Evolutionary conservation across 352 stramenopile species (phyloP).

Genomic region (Aphanomyces astaci): DNA sequence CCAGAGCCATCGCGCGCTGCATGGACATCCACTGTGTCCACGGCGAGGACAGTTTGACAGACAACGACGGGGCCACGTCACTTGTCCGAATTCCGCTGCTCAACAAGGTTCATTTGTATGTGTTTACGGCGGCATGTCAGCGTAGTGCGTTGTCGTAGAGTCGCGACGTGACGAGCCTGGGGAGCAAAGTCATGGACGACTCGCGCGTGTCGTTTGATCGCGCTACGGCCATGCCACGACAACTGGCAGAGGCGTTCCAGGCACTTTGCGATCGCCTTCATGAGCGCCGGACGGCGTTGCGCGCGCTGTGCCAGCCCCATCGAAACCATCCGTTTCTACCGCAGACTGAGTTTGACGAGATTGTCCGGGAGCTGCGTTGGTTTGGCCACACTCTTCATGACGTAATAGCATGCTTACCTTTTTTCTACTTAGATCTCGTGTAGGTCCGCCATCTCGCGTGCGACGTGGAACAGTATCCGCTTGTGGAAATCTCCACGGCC

Average conservation of each 20-base stretch:
- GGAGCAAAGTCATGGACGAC: not conserved
- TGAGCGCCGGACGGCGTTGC: not conserved
- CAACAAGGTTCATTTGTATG: not conserved
- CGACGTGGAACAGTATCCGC: not conserved
- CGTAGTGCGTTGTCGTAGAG: not conserved
- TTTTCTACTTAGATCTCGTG: not conserved
- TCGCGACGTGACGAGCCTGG: not conserved
- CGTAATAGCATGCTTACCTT: not conserved
- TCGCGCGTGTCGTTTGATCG: not conserved
- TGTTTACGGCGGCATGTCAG: too few relatives aligned
- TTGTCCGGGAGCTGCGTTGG: not conserved
- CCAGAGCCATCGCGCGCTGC: not conserved
- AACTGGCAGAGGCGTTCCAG: not conserved
- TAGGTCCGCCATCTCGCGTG: not conserved
- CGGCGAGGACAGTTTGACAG: not conserved
- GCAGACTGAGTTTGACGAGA: not conserved
- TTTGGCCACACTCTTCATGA: not conserved
- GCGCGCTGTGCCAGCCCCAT: too few relatives aligned
- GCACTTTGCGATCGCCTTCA: not conserved
- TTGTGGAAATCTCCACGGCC: not conserved
- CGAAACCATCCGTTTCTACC: not conserved
- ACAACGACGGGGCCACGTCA: not conserved
- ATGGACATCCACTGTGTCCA: slow-evolving; percentile 6
- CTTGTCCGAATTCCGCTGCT: too few relatives aligned
- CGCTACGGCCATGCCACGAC: not conserved